These are phyloP conservation scores for Phytophthora fragariae DNA, from an alignment of 352 stramenopile genomes.

Conservation along the genomic window DNA sequence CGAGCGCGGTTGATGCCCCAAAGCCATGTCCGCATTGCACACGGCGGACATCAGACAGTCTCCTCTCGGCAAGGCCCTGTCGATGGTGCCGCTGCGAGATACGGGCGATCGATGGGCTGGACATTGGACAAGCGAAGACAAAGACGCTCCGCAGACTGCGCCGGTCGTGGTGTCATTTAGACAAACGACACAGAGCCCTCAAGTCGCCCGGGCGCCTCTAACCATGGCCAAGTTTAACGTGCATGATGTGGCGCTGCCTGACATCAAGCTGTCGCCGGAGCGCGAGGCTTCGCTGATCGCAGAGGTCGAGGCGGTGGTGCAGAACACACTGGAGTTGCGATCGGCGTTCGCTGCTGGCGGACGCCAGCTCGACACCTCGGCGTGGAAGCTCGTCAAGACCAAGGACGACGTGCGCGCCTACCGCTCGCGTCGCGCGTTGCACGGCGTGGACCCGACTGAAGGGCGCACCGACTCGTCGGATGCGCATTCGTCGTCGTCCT, in stretches of 20 bases:
- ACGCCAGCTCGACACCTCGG: constrained; percentile 42
- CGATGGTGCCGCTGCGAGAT: constrained; percentile 31
- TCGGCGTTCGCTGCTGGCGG: constrained; percentile 39
- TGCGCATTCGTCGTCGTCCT: constrained; percentile 39
- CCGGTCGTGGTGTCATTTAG: constrained; percentile 36
- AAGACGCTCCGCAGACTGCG: constrained; percentile 12
- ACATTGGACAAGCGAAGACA: constrained; percentile 10
- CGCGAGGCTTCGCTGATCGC: constrained; percentile 31
- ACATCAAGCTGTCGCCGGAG: constrained; percentile 35
- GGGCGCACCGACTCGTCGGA: constrained; percentile 28
- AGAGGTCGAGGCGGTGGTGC: constrained; percentile 42
- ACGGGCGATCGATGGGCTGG: constrained; percentile 32
- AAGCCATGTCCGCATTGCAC: constrained; percentile 20
- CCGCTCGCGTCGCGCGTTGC: constrained; percentile 45
- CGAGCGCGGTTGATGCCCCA: constrained; percentile 2
- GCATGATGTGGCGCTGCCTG: constrained; percentile 40
- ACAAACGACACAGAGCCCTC: constrained; percentile 33
- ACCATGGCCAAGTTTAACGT: constrained; percentile 53
- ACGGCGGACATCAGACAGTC: constrained; percentile 19
- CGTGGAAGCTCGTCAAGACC: constrained; percentile 54
- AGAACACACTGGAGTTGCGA: constrained; percentile 46
- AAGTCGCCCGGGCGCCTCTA: constrained; percentile 17
- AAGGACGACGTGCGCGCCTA: constrained; percentile 49
- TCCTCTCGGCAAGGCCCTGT: constrained; percentile 20
- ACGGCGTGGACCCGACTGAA: constrained; percentile 33